Evolutionary conservation across 441 rosid genomes (phyloP).

Genomic region (Lagerstroemia fauriei): DNA sequence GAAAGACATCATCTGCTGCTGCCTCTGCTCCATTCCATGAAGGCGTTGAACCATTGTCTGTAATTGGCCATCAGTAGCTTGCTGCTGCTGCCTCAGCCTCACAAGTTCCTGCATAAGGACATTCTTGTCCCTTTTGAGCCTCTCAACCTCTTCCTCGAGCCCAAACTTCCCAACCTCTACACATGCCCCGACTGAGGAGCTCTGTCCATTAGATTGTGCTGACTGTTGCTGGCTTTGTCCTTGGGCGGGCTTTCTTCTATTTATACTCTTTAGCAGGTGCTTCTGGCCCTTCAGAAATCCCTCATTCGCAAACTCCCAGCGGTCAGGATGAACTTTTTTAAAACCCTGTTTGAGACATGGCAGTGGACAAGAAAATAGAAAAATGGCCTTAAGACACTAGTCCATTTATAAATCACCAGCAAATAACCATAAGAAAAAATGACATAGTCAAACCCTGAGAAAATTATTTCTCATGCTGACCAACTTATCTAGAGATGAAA

Average conservation of each 20-base stretch:
- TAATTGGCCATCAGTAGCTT: conserved; percentile 74
- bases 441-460: background rate
- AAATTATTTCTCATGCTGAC: background rate
- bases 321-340: conserved; percentile 89
- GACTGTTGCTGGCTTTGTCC: conserved; percentile 64
- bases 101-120: conserved; percentile 95
- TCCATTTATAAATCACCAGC: background rate
- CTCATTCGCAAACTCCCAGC: conserved; percentile 92
- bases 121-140: conserved; percentile 89
- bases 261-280: conserved; percentile 68
- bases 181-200: conserved; percentile 67
- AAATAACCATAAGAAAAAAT: background rate
- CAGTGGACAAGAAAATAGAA: conserved; percentile 8
- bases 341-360: conserved; percentile 65
- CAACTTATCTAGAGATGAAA: background rate
- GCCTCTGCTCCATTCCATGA: conserved; percentile 92
- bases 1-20: conserved; percentile 92
- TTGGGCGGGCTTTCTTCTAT: conserved; percentile 70
- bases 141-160: conserved; percentile 88
- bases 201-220: conserved; percentile 58
- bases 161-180: conserved; percentile 92
- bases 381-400: background rate
- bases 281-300: conserved; percentile 88
- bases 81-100: conserved; percentile 84
- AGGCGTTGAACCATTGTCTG: conserved; percentile 79